phyloP scores from a whole-genome alignment of 257 asterid species.

The Misopates orontium region DNA sequence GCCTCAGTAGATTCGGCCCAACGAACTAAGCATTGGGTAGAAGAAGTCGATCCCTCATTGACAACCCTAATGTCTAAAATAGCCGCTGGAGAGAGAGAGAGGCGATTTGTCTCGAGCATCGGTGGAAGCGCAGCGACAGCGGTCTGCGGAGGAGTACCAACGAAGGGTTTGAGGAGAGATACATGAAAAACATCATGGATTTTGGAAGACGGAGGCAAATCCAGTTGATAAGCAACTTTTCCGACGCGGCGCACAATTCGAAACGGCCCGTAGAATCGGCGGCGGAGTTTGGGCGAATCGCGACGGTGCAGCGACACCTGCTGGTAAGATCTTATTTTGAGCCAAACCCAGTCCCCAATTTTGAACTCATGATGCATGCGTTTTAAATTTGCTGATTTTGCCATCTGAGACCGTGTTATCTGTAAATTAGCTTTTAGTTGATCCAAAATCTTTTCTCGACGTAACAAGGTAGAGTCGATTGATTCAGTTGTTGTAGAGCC shows the following conservation, averaged over 20 bases:
- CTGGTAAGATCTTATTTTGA: background rate
- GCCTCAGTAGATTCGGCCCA: no score
- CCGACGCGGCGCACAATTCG: background rate
- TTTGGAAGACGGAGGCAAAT: background rate
- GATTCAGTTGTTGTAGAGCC: background rate
- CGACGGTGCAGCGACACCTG: background rate
- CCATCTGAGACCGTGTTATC: no score
- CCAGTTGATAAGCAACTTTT: background rate
- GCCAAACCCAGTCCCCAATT: background rate
- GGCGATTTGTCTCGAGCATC: no score
- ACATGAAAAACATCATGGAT: background rate
- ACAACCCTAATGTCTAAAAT: no score
- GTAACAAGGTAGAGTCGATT: background rate
- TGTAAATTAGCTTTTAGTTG: no score
- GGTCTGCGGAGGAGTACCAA: no score
- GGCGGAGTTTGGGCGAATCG: background rate
- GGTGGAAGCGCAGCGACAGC: no score
- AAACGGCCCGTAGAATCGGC: background rate
- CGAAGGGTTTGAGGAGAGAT: background rate
- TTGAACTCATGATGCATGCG: no score
- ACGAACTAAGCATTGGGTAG: no score
- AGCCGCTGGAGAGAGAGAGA: no score
- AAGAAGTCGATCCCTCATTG: no score
- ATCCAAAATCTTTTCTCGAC: background rate
- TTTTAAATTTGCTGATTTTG: no score